phyloP scores from a whole-genome alignment of 306 rosid genomes.

The Purshia tridentata region DNA sequence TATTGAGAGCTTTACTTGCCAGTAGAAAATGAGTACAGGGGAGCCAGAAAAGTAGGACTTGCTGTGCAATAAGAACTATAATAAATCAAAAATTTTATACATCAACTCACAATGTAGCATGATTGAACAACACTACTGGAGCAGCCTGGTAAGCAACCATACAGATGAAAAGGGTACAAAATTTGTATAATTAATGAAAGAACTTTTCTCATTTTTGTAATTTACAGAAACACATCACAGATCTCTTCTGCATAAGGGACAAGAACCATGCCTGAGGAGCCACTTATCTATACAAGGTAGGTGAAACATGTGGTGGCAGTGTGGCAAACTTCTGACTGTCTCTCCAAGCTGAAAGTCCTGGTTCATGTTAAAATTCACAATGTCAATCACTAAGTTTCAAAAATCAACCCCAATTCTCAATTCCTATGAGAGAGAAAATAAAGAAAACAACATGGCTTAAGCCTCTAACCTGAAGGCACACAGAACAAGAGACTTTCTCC shows the following conservation, averaged over 20 bases:
- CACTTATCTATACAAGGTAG: conserved; percentile 97
- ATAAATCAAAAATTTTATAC: conserved; percentile 27
- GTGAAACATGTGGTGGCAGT: conserved; percentile 97
- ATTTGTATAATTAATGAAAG: conserved; percentile 48
- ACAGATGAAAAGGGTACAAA: conserved; percentile 20
- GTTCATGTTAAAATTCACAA: conserved; percentile 24
- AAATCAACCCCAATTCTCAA: not conserved
- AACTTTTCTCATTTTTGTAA: conserved; percentile 24
- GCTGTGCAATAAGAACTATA: conserved; percentile 23
- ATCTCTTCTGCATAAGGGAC: conserved; percentile 99
- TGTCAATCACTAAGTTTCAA: conserved; percentile 16
- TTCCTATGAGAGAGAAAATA: not conserved
- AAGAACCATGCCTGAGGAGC: conserved; percentile 96
- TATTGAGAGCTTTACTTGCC: not conserved
- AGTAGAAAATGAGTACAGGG: not conserved
- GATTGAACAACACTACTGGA: conserved; percentile 8
- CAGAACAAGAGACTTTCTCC: conserved; percentile 82
- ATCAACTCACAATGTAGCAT: conserved; percentile 19
- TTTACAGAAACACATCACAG: conserved; percentile 58
- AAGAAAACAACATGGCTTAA: not conserved
- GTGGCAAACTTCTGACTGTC: conserved; percentile 92
- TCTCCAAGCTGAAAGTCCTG: conserved; percentile 97
- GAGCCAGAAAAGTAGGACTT: not conserved
- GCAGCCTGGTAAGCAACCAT: conserved; percentile 19
- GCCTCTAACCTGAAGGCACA: conserved; percentile 81